Base-by-base conservation (phyloP, 345 rosid genomes). In the Noccaea bulbosa region DNA sequence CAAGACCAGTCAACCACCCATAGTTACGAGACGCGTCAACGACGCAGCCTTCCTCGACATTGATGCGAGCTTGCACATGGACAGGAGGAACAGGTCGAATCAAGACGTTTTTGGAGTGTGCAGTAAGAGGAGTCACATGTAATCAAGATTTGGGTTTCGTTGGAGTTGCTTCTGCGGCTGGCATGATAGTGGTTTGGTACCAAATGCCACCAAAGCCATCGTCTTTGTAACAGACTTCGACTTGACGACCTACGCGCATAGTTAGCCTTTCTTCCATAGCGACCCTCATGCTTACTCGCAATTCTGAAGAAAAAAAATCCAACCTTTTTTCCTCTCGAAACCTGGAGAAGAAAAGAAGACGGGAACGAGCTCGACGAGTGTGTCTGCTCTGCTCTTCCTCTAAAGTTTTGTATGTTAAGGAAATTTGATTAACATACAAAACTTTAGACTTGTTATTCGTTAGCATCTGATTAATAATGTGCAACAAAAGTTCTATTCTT, bases 1-100 rank as follows among this genome's bases (percentile, higher is more conserved):
- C 78, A 56, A 78, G 34, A 27, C 92, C 89, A 55, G 77, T 72
- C 85, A 86, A 79, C 88, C 86, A 84, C 12, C 77, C 85, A 56
- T 74, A 73, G 35, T 71, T 65, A 20, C 67, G 71, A 37, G 48
- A 32, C 1, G 80, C 86, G 17, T 84, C 88, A 5, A 86, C 83
- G 33, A 74, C 54, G 15, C 70, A 81, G 43, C 72, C 65, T 20
- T 45, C 47, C 79, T 81, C 56, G 37, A 83, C 75, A 14, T 15
- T 48, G 11, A 52, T 14, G 1, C 37, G 65, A 20, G 39, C 62
- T 34, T 10, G 34, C 38, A 53, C 7, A 5, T 17, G 38, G 0
- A 3, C 8, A 6, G 86, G 83, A 7, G 89, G 92, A 43, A 81
- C 1, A 4, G 96, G 96, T 70, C 91, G 76, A 1, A 87, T 38